Evolutionary conservation across 2,329 filamentous ascomycete species (phyloP).

Genomic region (Pyrenophora graminea): DNA sequence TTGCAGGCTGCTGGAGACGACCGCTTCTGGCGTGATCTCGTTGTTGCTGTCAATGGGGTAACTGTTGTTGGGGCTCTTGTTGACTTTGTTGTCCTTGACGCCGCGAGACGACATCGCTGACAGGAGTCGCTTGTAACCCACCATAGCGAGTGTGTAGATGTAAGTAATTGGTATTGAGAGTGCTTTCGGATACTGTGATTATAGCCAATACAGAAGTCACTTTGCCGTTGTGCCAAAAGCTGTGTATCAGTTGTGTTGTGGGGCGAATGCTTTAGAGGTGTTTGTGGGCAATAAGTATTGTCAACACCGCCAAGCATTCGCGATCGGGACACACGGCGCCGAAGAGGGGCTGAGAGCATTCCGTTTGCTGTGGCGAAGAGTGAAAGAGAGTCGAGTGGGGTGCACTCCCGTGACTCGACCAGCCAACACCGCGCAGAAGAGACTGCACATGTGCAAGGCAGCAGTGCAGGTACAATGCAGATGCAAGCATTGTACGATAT

Average conservation of each 20-base stretch:
- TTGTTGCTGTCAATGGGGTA: not conserved
- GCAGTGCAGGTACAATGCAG: too few species aligned
- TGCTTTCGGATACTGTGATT: not conserved
- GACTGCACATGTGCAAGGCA: too few species aligned
- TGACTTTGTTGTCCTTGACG: not conserved
- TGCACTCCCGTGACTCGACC: not conserved
- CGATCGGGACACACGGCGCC: not conserved
- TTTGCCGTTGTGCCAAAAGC: not conserved
- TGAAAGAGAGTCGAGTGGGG: constrained; percentile 1
- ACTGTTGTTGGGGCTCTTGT: not conserved
- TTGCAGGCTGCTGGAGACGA: not conserved
- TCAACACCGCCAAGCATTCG: constrained; percentile 4
- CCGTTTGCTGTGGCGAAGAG: not conserved
- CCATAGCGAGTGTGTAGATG: constrained; percentile 51
- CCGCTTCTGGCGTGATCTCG: not conserved
- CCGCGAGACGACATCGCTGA: not conserved
- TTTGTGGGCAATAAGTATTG: not conserved
- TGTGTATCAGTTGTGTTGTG: not conserved
- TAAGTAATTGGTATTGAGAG: not conserved
- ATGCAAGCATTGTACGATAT: not conserved
- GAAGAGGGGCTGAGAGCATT: not conserved
- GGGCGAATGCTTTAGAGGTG: not conserved
- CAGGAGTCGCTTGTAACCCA: constrained; percentile 36
- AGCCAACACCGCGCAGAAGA: not conserved
- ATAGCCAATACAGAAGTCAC: not conserved